Percentiles rank a stretch among this genome's conserved stretches.
Evolutionary conservation across 148 eudicot species (phyloP).

Genomic region (Spergularia bocconei): DNA sequence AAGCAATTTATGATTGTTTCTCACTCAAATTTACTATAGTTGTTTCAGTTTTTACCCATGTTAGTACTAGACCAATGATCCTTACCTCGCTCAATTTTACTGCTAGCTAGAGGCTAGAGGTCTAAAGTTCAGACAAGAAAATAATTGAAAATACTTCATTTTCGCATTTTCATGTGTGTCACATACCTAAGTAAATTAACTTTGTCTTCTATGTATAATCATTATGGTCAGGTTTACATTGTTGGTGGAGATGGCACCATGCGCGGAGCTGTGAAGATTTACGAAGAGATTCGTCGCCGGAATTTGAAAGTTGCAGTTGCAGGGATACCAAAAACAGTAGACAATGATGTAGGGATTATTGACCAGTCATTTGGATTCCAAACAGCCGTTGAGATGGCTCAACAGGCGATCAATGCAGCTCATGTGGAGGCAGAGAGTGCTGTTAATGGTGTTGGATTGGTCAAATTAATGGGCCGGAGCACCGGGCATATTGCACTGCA

Average conservation of each 20-base stretch:
- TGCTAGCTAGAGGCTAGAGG: too few species aligned
- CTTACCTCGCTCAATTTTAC: too few species aligned
- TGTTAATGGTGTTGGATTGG: conserved; percentile 70
- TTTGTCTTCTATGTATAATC: too few species aligned
- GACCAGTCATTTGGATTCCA: conserved; percentile 76
- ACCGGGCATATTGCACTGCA: conserved; percentile 77
- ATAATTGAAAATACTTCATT: too few species aligned
- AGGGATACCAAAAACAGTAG: conserved; percentile 75
- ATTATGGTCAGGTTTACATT: conserved; percentile 30
- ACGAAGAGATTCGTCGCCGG: conserved; percentile 47
- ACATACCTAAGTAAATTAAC: too few species aligned
- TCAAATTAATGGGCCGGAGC: conserved; percentile 83
- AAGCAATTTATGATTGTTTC: too few species aligned
- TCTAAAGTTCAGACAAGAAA: too few species aligned
- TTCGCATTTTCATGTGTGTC: too few species aligned
- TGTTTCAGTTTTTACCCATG: too few species aligned
- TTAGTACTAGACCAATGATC: too few species aligned
- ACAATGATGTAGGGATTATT: conserved; percentile 71
- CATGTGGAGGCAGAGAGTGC: conserved; percentile 78
- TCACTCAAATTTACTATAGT: too few species aligned
- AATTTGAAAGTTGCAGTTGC: conserved; percentile 44
- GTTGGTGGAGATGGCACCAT: conserved; percentile 83
- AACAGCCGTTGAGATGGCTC: conserved; percentile 78
- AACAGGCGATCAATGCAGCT: conserved; percentile 60
- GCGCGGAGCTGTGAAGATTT: conserved; percentile 70